Base-by-base conservation (phyloP, 331 rosid genomes). In the Pyracantha coccinea region DNA sequence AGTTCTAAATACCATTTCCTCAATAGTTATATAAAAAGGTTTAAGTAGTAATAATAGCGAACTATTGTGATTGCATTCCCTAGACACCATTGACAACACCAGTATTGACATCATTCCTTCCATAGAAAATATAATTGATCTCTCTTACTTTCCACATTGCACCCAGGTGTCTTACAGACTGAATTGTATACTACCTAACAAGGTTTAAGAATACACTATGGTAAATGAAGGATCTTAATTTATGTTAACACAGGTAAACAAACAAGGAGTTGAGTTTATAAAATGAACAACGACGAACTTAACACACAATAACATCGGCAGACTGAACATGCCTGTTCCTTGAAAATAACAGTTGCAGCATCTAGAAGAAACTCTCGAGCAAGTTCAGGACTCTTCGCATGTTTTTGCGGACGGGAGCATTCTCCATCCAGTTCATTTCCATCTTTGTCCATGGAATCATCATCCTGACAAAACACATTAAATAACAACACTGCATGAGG, bases 321-420 rank as follows among this genome's bases (percentile, higher is more conserved):
- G 33, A 70, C 15, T 53, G 78, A 65, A 85, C 93, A 17, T 88
- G 78, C 99, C 96, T 95, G 99, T 79, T 95, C 99, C 84, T 95
- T 95, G 69, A 95, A 95, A 73, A 92, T 95, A 82, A 95, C 96
- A 81, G 97, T 86, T 68, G 99, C 99, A 77, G 97, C 98, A 81
- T 92, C 98, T 50, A 95, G 83, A 75, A 95, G 94, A 83, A 95
- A 95, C 70, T 95, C 99, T 50, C 99, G 96, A 45, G 99, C 99
- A 80, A 95, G 98, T 85, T 95, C 99, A 69, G 98, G 99, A 90
- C 99, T 95, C 87, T 95, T 95, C 35, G 99, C 99, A 82, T 95
- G 99, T 79, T 95, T 95, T 85, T 95, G 99, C 33, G 99, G 99
- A 81, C 98, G 99, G 74, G 98, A 85, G 80, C 99, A 95, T 75